Evolutionary conservation across 2,329 filamentous ascomycete genomes (phyloP).

Genomic region (Fusarium kyushuense): DNA sequence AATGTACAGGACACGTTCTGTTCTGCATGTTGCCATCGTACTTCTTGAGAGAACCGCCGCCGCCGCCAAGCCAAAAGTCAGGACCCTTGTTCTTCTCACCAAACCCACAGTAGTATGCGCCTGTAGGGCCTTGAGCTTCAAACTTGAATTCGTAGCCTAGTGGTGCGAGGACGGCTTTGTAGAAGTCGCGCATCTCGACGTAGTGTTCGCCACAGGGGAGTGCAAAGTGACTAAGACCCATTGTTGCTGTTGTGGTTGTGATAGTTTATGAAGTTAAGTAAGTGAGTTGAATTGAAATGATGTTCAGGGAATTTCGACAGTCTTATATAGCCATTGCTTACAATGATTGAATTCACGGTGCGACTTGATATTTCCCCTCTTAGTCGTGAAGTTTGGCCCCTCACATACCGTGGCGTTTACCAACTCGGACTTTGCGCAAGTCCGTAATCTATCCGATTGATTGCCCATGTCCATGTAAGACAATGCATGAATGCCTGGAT

Average conservation of each 20-base stretch:
- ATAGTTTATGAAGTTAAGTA: no score
- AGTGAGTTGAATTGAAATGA: not conserved
- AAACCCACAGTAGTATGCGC: conserved; percentile 42
- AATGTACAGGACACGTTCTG: conserved; percentile 39
- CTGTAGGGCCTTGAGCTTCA: conserved; percentile 21
- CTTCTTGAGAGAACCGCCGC: conserved; percentile 34
- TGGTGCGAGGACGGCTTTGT: conserved; percentile 45
- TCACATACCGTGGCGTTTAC: not conserved
- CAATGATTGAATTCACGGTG: not conserved
- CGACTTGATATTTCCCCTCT: not conserved
- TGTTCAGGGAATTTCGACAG: not conserved
- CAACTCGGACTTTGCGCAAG: not conserved
- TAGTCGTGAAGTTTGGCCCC: not conserved
- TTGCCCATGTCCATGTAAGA: not conserved
- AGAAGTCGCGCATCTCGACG: conserved; percentile 47
- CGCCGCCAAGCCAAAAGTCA: conserved; percentile 47
- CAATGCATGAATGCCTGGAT: not conserved
- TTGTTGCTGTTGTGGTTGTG: not conserved
- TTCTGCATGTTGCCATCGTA: conserved; percentile 41
- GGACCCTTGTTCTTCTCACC: conserved; percentile 27
- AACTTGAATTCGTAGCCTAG: conserved; percentile 44
- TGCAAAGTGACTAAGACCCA: conserved; percentile 37
- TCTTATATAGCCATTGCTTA: not conserved
- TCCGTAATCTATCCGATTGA: not conserved
- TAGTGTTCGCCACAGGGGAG: conserved; percentile 45